Base-by-base conservation (phyloP, 306 rosid species). In the Phaseolus lunatus region DNA sequence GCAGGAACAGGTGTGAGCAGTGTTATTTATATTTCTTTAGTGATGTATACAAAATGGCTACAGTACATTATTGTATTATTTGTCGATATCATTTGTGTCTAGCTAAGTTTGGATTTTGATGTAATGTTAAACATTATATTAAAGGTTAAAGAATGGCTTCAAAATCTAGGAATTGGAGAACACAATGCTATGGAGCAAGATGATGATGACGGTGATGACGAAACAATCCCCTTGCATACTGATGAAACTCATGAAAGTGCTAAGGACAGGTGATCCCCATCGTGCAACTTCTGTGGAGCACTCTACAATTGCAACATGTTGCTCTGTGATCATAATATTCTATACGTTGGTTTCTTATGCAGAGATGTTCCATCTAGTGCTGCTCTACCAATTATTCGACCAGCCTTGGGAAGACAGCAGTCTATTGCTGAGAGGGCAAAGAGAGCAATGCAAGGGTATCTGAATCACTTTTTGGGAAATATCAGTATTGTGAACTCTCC, bases 111-210 rank as follows among this genome's bases (percentile, higher is more conserved):
- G 88, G 86, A 92, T 76, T 86, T 86, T 93, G 87, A 93, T 96
- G 73, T 80, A 76, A 81, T 87, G 87, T 83, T 84, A 85, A 85
- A 91, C 71, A 82, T 91, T 82, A 86, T 89, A 92, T 90, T 88
- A 86, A 83, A 96, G 99, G 99, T 96, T 91, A 96, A 93, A 96
- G 99, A 96, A 89, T 96, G 99, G 99, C 99, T 96, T 91, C 97
- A 91, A 90, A 96, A 93, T 93, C 99, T 96, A 96, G 99, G 99
- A 96, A 92, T 96, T 57, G 99, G 94, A 82, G 99, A 96, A 64
- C 85, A 91, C 70, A 68, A 84, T 12, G 67, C 89, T 13, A 85
- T 91, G 77, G 90, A 66, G 76, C 99, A 88, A 48, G 98, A 87
- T 54, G 97, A 91, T 20, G 97, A 96, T 20, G 99, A 96, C 78